Evolutionary conservation across 2,329 filamentous ascomycete genomes (phyloP).

Genomic region (Emmonsiellopsis sp.): DNA sequence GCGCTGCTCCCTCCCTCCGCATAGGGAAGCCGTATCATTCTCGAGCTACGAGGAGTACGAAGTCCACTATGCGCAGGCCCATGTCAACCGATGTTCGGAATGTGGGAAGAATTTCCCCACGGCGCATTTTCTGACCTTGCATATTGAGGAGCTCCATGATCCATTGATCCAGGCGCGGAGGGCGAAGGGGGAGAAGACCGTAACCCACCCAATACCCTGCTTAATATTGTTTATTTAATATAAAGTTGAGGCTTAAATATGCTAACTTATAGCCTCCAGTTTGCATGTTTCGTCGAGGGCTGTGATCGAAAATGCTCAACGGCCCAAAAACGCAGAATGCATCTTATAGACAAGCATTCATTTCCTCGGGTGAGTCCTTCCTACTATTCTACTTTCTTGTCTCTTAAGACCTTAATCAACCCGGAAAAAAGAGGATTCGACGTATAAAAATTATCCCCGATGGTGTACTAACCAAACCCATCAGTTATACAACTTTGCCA

Average conservation of each 20-base stretch:
- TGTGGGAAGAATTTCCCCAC: constrained; percentile 86
- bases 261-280: constrained; percentile 41
- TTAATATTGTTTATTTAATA: background rate
- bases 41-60: constrained; percentile 72
- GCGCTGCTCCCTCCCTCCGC: constrained; percentile 73
- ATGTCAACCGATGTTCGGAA: constrained; percentile 75
- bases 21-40: constrained; percentile 63
- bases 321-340: constrained; percentile 72
- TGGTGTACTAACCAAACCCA: background rate
- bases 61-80: constrained; percentile 69
- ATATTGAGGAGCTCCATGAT: constrained; percentile 89
- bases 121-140: constrained; percentile 66
- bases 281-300: constrained; percentile 78
- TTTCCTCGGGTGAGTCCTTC: constrained; percentile 57
- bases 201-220: constrained; percentile 24
- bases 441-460: background rate
- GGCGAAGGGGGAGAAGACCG: constrained; percentile 78
- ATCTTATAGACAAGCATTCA: constrained; percentile 89
- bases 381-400: too few species aligned
- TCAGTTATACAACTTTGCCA: constrained; percentile 72
- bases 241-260: background rate
- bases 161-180: constrained; percentile 61
- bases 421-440: background rate
- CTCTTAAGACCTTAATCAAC: too few species aligned
- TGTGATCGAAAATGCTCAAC: constrained; percentile 81